A percentile compares a stretch with the other conserved stretches of the same genome.
Conservation (phyloP, 176 grass and related monocot genomes). For the Lolium rigidum region DNA sequence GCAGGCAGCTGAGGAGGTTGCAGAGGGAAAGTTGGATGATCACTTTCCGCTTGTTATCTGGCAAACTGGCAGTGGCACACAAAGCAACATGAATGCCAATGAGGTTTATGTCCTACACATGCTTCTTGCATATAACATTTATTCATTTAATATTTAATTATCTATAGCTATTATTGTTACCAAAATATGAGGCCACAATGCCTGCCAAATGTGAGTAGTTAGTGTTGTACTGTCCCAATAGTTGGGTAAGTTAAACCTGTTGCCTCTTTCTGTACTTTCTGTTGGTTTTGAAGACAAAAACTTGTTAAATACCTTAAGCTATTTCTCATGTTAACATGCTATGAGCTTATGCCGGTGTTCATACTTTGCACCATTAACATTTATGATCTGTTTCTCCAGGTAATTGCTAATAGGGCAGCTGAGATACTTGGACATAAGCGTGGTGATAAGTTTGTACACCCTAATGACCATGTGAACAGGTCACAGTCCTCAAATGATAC, state of each 20-base stretch:
- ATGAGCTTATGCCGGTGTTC: slow-evolving; percentile 1
- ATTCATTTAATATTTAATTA: slow-evolving; percentile 13
- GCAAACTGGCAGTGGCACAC: slow-evolving; percentile 99
- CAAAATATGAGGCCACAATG: not conserved
- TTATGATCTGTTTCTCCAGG: slow-evolving; percentile 54
- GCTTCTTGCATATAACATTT: not conserved
- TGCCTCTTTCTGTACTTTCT: slow-evolving; percentile 13
- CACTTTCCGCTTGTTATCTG: slow-evolving; percentile 98
- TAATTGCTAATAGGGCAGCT: slow-evolving; percentile 95
- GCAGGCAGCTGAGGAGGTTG: slow-evolving; percentile 87
- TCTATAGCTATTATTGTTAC: not conserved
- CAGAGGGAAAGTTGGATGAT: slow-evolving; percentile 86
- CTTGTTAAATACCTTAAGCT: slow-evolving; percentile 18
- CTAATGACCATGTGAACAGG: slow-evolving; percentile 98
- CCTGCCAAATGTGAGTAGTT: not conserved
- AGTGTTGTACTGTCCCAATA: not conserved
- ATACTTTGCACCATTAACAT: slow-evolving; percentile 31
- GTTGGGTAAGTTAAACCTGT: not conserved
- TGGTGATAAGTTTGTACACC: slow-evolving; percentile 90
- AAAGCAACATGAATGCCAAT: slow-evolving; percentile 99
- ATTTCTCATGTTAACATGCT: slow-evolving; percentile 18
- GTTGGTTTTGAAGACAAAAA: not conserved
- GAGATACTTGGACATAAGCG: slow-evolving; percentile 97
- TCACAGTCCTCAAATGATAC: slow-evolving; percentile 99
- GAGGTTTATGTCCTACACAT: slow-evolving; percentile 61